Evolutionary conservation across 306 rosid genomes (phyloP).

Genomic region (Luffa aegyptiaca): DNA sequence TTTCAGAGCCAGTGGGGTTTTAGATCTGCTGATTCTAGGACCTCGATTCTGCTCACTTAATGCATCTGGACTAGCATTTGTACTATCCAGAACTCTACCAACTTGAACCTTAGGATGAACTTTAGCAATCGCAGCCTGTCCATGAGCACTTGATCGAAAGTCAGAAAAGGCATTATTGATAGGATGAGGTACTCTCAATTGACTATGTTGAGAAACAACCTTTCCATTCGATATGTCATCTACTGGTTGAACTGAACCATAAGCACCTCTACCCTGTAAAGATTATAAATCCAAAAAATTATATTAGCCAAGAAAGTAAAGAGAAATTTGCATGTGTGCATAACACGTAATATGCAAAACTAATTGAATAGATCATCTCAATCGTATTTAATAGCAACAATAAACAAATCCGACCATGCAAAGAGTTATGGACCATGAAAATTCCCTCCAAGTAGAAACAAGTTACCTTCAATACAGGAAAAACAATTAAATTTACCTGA

Average conservation of each 20-base stretch:
- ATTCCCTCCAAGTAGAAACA: not conserved
- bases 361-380: not conserved
- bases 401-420: not conserved
- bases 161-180: constrained; percentile 41
- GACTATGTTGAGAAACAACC: constrained; percentile 31
- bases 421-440: not conserved
- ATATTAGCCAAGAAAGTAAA: not conserved
- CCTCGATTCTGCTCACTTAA: constrained; percentile 87
- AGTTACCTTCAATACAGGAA: not conserved
- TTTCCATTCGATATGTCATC: constrained; percentile 44
- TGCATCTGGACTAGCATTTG: constrained; percentile 42
- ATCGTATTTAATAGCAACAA: not conserved
- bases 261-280: constrained; percentile 40
- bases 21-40: constrained; percentile 63
- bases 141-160: constrained; percentile 42
- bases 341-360: not conserved
- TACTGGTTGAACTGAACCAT: constrained; percentile 31
- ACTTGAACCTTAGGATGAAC: constrained; percentile 39
- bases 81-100: constrained; percentile 32
- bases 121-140: constrained; percentile 37
- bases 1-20: constrained; percentile 49
- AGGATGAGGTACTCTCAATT: constrained; percentile 34
- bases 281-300: not conserved
- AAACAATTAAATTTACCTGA: constrained; percentile 37
- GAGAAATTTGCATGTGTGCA: not conserved